Evolutionary conservation across 139 green algal genomes (phyloP).

Genomic region (Closterium sp.): DNA sequence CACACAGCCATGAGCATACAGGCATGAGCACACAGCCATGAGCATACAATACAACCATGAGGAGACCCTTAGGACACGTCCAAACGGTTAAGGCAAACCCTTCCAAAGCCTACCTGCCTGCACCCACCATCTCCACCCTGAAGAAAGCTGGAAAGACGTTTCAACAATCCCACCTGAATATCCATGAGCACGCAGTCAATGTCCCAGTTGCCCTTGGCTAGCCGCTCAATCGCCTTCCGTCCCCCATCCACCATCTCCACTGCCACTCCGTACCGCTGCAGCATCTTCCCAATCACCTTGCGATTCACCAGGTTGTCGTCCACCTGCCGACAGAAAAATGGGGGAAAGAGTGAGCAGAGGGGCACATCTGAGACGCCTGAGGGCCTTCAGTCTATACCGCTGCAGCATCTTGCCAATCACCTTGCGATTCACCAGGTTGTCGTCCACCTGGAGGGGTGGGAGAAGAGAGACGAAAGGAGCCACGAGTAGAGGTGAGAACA

Average conservation of each 20-base stretch:
- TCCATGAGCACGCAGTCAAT: constrained; percentile 50
- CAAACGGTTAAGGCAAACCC: too few species aligned
- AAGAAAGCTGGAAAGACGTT: background rate
- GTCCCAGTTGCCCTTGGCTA: background rate
- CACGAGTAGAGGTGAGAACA: too few species aligned
- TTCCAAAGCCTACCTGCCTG: too few species aligned
- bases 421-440: constrained; percentile 50
- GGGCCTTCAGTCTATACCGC: too few species aligned
- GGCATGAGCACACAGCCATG: too few species aligned
- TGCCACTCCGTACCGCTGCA: constrained; percentile 35
- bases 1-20: too few species aligned
- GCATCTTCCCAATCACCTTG: constrained; percentile 45
- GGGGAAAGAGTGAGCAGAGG: too few species aligned
- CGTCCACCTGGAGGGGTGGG: too few species aligned
- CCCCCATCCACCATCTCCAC: constrained; percentile 28
- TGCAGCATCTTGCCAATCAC: background rate
- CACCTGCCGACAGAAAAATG: constrained; percentile 3
- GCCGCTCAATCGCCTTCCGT: constrained; percentile 3
- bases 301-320: constrained; percentile 51
- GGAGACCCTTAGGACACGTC: too few species aligned
- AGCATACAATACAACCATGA: too few species aligned
- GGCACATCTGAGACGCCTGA: too few species aligned
- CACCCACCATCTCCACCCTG: background rate
- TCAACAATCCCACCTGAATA: constrained; percentile 17
- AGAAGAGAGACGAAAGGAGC: too few species aligned